These are phyloP conservation scores for Balamuthia mandrillaris DNA, from an alignment of 208 protist species.

Conservation along the genomic window DNA sequence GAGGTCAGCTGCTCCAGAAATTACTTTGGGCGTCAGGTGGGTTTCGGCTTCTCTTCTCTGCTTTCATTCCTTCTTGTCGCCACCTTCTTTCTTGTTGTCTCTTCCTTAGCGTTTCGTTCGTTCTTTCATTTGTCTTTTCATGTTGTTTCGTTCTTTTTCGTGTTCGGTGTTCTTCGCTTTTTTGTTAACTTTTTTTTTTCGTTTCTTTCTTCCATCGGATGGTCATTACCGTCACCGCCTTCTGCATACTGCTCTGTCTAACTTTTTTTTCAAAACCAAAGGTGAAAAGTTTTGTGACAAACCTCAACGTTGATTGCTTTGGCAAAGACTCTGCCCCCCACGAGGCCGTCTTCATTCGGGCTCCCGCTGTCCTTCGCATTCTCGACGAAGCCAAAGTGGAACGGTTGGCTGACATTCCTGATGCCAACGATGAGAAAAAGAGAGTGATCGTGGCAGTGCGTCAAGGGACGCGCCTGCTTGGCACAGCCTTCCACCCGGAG, in stretches of 20 bases:
- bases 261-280: too few relatives aligned
- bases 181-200: too few relatives aligned
- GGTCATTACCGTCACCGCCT: too few relatives aligned
- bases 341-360: slow-evolving; percentile 53
- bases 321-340: not conserved
- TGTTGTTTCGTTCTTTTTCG: too few relatives aligned
- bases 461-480: slow-evolving; percentile 45
- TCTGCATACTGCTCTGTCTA: too few relatives aligned
- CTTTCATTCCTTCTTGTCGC: too few relatives aligned
- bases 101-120: too few relatives aligned
- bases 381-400: not conserved
- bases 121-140: too few relatives aligned
- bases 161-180: too few relatives aligned
- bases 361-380: slow-evolving; percentile 34
- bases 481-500: slow-evolving; percentile 52
- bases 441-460: slow-evolving; percentile 54
- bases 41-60: too few relatives aligned
- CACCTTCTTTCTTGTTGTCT: too few relatives aligned
- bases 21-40: slow-evolving; percentile 52
- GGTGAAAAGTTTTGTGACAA: slow-evolving; percentile 41
- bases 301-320: not conserved
- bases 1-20: slow-evolving; percentile 39
- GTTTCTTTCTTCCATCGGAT: too few relatives aligned
- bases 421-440: not conserved
- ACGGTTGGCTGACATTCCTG: not conserved